phyloP scores from a whole-genome alignment of 2,329 filamentous ascomycete genomes.

The Didymella sp. region DNA sequence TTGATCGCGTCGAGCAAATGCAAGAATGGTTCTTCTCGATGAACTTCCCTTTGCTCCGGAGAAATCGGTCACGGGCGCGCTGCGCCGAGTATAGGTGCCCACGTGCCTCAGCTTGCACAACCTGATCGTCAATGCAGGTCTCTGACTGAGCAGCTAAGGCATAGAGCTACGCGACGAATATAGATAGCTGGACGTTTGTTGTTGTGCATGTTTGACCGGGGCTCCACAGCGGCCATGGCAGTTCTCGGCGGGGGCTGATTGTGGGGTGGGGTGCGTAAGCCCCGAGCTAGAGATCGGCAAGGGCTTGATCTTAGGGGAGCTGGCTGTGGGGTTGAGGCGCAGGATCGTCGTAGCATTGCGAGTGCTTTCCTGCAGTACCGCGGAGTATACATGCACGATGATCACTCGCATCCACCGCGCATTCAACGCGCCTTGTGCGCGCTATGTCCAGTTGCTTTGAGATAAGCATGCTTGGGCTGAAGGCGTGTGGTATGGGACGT shows the following conservation, averaged over 20 bases:
- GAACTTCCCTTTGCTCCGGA: conserved; percentile 12
- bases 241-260: conserved; percentile 15
- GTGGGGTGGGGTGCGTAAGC: conserved; percentile 17
- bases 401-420: background rate
- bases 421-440: background rate
- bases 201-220: conserved; percentile 17
- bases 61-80: background rate
- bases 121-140: background rate
- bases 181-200: conserved; percentile 11
- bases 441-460: background rate
- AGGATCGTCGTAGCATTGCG: background rate
- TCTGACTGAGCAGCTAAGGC: conserved; percentile 7
- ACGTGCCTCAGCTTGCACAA: conserved; percentile 3
- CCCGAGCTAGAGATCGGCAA: background rate
- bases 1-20: conserved; percentile 7
- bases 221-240: conserved; percentile 18
- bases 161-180: conserved; percentile 12
- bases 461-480: background rate
- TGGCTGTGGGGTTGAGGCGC: background rate
- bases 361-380: background rate
- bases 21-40: background rate
- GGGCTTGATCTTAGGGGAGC: background rate
- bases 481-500: background rate
- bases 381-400: background rate
- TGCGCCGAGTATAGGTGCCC: background rate